Conservation (phyloP, 2,329 filamentous ascomycete genomes). For the Verticillium tricorpus region DNA sequence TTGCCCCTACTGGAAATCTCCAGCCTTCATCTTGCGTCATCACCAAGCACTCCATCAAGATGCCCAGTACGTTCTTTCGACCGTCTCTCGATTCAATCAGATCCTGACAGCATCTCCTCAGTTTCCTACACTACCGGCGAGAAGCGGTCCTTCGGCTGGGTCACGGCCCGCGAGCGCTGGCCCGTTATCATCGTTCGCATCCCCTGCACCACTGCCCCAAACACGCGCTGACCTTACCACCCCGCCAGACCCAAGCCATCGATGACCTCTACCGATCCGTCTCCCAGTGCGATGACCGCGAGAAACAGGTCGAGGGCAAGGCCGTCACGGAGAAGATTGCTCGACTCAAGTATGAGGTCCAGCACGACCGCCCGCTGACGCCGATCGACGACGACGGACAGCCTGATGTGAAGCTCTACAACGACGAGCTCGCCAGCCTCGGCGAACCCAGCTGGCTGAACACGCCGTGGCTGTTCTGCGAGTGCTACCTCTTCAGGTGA, state of each 20-base stretch:
- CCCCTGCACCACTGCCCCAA: background rate
- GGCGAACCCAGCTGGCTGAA: constrained; percentile 77
- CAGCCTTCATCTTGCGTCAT: background rate
- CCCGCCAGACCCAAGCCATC: constrained; percentile 74
- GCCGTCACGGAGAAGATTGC: constrained; percentile 74
- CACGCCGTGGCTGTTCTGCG: constrained; percentile 60
- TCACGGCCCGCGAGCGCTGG: constrained; percentile 84
- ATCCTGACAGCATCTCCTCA: constrained; percentile 27
- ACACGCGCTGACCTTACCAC: constrained; percentile 8
- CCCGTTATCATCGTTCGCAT: constrained; percentile 77
- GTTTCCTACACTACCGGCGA: constrained; percentile 77
- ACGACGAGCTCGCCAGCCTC: constrained; percentile 73
- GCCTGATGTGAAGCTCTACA: constrained; percentile 75
- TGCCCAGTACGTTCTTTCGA: constrained; percentile 5
- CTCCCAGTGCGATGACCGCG: constrained; percentile 51
- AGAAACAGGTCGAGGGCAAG: constrained; percentile 69
- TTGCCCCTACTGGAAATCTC: background rate
- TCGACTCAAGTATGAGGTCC: constrained; percentile 87
- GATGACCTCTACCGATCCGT: constrained; percentile 82
- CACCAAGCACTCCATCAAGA: constrained; percentile 1
- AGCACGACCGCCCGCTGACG: constrained; percentile 76
- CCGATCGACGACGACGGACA: constrained; percentile 74
- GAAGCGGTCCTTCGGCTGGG: constrained; percentile 78
- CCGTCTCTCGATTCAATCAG: background rate
- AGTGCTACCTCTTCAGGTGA: constrained; percentile 6